These are phyloP conservation scores for Amaranthus tricolor DNA, from an alignment of 179 eudicot genomes.

Conservation along the genomic window DNA sequence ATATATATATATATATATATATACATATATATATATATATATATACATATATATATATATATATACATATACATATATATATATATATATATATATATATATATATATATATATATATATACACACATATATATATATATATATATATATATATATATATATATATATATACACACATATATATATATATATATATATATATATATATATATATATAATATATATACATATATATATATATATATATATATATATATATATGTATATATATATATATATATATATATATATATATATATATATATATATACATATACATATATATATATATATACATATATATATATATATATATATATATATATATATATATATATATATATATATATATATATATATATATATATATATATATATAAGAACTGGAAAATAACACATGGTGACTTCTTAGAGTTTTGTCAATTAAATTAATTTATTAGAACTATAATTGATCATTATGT, in stretches of 20 bases:
- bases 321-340: background rate
- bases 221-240: constrained; percentile 1
- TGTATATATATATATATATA: constrained; percentile 4
- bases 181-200: constrained; percentile 4
- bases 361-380: too few relatives aligned
- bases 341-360: too few relatives aligned
- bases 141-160: background rate
- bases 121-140: constrained; percentile 4
- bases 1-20: too few relatives aligned
- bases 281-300: background rate
- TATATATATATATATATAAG: background rate
- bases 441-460: too few relatives aligned
- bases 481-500: too few relatives aligned
- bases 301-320: background rate
- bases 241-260: constrained; percentile 4
- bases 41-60: background rate
- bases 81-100: background rate
- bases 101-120: constrained; percentile 2
- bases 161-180: background rate
- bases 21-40: too few relatives aligned
- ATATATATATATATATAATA: constrained; percentile 2
- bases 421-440: too few relatives aligned
- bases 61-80: constrained; percentile 1
- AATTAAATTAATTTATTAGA: too few relatives aligned
- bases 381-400: too few relatives aligned